These are phyloP conservation scores for Kwoniella shivajii DNA, from an alignment of 1,284 basidiomycete species.

Conservation along the genomic window DNA sequence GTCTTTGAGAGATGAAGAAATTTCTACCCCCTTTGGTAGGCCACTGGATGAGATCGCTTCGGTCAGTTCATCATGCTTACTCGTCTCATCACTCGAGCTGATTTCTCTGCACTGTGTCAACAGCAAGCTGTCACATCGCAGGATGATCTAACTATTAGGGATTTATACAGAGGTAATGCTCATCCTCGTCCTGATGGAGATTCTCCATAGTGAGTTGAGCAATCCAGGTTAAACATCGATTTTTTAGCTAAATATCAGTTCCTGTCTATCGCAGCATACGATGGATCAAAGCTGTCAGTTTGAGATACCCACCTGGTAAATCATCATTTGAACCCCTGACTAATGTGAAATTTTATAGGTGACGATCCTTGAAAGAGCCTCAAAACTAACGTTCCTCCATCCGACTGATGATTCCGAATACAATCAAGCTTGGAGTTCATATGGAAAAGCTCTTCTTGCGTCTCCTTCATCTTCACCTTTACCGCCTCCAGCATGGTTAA, in stretches of 20 bases:
- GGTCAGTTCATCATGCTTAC: constrained; percentile 20
- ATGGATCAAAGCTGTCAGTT: constrained; percentile 37
- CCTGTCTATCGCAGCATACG: constrained; percentile 12
- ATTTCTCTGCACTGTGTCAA: not conserved
- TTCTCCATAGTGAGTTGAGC: constrained; percentile 32
- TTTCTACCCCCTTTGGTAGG: constrained; percentile 45
- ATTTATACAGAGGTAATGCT: constrained; percentile 35
- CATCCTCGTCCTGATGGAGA: constrained; percentile 27
- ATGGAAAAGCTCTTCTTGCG: constrained; percentile 16
- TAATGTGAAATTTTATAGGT: constrained; percentile 10
- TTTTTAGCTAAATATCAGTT: not conserved
- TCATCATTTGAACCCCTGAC: not conserved
- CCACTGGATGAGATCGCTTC: constrained; percentile 40
- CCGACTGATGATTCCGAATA: constrained; percentile 42
- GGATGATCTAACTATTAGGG: constrained; percentile 42
- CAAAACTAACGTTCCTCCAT: constrained; percentile 44
- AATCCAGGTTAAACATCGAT: not conserved
- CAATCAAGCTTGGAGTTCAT: constrained; percentile 33
- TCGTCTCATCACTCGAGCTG: too few relatives aligned
- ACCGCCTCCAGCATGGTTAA: constrained; percentile 36
- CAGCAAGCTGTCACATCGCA: constrained; percentile 36
- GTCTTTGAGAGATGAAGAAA: constrained; percentile 41
- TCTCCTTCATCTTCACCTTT: constrained; percentile 7
- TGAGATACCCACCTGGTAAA: not conserved
- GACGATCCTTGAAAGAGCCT: constrained; percentile 42